Percentiles rank a stretch among this genome's conserved stretches.
Evolutionary conservation across 2,329 filamentous ascomycete species (phyloP).

Genomic region (Penicillium sp.): DNA sequence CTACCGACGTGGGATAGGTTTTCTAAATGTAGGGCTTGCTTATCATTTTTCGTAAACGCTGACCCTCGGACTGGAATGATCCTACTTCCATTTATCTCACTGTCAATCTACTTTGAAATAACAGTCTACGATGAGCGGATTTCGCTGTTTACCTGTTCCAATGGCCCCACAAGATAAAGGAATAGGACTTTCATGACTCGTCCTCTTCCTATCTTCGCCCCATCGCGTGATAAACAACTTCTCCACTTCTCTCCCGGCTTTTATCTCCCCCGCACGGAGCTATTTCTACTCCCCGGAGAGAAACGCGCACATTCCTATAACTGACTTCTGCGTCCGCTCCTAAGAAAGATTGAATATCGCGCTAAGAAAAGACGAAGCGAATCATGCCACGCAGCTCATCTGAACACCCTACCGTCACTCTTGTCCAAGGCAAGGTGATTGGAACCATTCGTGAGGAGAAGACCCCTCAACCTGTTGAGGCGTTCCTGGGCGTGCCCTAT

Average conservation of each 20-base stretch:
- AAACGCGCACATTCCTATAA: constrained; percentile 11
- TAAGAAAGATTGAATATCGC: not conserved
- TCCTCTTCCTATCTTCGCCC: constrained; percentile 7
- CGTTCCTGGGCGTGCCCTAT: constrained; percentile 57
- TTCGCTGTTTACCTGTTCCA: not conserved
- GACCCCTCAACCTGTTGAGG: constrained; percentile 35
- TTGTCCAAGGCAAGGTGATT: constrained; percentile 36
- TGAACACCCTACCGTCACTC: constrained; percentile 15
- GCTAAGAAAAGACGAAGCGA: not conserved
- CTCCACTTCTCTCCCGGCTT: constrained; percentile 9
- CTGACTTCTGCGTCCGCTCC: not conserved
- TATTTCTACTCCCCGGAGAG: constrained; percentile 22
- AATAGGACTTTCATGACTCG: not conserved
- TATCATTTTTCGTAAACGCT: no score
- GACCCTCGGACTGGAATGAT: no score
- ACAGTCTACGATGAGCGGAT: not conserved
- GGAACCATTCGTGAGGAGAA: constrained; percentile 29
- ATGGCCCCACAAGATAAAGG: not conserved
- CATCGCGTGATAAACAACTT: constrained; percentile 6
- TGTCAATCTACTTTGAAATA: no score
- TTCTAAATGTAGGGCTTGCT: no score
- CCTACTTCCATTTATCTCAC: no score
- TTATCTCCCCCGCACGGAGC: constrained; percentile 22
- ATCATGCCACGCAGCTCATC: not conserved
- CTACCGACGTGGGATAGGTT: no score